phyloP scores from a whole-genome alignment of 1,284 basidiomycete species.

The Fistulina hepatica region DNA sequence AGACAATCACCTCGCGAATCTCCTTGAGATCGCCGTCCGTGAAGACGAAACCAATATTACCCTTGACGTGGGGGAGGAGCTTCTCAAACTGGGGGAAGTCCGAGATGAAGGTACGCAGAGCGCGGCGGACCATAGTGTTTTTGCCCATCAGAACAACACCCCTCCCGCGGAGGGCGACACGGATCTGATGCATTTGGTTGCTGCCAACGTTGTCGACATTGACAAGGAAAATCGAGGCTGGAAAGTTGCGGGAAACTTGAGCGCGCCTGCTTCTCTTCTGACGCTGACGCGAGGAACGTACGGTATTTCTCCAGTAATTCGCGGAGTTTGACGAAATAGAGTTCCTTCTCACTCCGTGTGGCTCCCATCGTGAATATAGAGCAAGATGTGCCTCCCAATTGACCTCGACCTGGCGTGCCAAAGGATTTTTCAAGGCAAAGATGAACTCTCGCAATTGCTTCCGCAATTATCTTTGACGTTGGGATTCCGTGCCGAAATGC shows the following conservation, averaged over 20 bases:
- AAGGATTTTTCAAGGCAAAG: constrained; percentile 81
- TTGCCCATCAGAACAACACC: constrained; percentile 99
- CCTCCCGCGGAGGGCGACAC: constrained; percentile 91
- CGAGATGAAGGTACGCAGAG: constrained; percentile 80
- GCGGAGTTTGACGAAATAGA: constrained; percentile 93
- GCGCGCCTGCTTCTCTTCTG: background rate
- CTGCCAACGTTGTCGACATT: constrained; percentile 99
- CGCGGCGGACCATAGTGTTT: constrained; percentile 99
- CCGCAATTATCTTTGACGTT: no score
- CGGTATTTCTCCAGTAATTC: constrained; percentile 87
- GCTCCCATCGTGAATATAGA: constrained; percentile 71
- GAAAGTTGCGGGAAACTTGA: constrained; percentile 8
- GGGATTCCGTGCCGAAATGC: no score
- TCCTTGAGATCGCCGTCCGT: constrained; percentile 91
- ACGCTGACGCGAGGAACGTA: constrained; percentile 32
- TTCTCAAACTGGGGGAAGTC: constrained; percentile 94
- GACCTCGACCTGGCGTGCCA: constrained; percentile 77
- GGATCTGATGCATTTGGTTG: constrained; percentile 99
- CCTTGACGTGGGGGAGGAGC: constrained; percentile 90
- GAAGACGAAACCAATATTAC: constrained; percentile 99
- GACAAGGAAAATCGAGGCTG: constrained; percentile 96
- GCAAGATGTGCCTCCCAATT: constrained; percentile 71
- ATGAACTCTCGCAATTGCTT: no score
- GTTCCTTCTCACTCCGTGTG: constrained; percentile 81
- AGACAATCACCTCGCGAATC: constrained; percentile 80